phyloP scores from a whole-genome alignment of 1,284 basidiomycete genomes.

The Puccinia coronata region DNA sequence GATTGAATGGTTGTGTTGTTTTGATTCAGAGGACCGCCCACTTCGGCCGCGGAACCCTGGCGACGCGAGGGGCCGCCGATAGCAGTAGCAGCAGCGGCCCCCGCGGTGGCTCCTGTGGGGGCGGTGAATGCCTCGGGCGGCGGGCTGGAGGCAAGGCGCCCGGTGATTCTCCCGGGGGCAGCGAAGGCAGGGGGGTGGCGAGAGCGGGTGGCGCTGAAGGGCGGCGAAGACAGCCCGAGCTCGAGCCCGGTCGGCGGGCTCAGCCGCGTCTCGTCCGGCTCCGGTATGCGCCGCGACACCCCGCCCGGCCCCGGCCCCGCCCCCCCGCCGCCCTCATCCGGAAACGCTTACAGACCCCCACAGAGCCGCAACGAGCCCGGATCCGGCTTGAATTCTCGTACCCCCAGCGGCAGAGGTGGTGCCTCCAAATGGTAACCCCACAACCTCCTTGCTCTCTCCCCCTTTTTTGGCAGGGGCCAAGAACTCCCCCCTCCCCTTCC shows the following conservation, averaged over 20 bases:
- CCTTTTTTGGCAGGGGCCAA: not conserved
- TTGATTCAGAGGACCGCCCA: not conserved
- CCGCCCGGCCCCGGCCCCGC: not conserved
- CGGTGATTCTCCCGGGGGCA: constrained; percentile 13
- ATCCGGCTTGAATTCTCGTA: not conserved
- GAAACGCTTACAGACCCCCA: constrained; percentile 32
- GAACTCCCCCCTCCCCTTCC: no score
- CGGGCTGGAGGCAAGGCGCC: not conserved
- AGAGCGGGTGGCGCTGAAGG: constrained; percentile 26
- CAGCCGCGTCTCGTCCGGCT: constrained; percentile 30
- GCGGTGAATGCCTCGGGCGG: not conserved
- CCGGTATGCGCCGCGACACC: constrained; percentile 5
- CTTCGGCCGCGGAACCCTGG: not conserved
- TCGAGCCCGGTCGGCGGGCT: constrained; percentile 45
- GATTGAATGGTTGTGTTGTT: not conserved
- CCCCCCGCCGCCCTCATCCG: not conserved
- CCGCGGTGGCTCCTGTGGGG: not conserved
- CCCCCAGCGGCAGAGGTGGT: constrained; percentile 36
- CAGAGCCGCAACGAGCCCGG: constrained; percentile 13
- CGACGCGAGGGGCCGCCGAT: not conserved
- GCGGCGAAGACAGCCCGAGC: constrained; percentile 29
- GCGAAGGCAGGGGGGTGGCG: constrained; percentile 43
- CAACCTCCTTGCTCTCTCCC: not conserved
- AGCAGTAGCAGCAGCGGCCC: no score
- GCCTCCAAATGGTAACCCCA: constrained; percentile 13